Conservation (phyloP, 306 rosid species). For the Gastrolobium bilobum region DNA sequence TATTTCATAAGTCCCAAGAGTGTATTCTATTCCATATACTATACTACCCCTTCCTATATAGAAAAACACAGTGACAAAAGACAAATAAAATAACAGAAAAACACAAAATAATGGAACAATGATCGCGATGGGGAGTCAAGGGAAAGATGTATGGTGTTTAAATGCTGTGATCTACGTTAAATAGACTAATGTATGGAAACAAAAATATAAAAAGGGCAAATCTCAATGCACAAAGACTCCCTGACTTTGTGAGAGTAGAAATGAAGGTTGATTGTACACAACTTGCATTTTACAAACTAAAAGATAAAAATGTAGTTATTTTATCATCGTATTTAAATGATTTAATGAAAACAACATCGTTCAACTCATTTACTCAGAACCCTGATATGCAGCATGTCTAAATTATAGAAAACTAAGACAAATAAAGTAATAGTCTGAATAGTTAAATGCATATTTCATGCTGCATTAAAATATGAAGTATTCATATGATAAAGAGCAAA, state of each 20-base stretch:
- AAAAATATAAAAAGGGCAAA: no score
- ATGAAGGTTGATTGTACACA: no score
- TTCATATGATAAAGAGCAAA: neutral
- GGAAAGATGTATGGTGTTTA: conserved; percentile 4
- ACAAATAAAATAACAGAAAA: neutral
- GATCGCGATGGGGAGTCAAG: conserved; percentile 5
- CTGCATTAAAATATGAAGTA: neutral
- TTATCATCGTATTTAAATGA: neutral
- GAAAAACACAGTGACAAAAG: neutral
- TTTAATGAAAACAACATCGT: neutral
- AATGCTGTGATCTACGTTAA: neutral
- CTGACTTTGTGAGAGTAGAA: no score
- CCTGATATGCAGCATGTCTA: neutral
- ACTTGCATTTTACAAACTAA: neutral
- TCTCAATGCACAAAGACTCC: no score
- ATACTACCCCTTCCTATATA: neutral
- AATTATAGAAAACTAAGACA: neutral
- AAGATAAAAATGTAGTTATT: neutral
- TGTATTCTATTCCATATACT: conserved; percentile 3
- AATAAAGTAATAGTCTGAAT: neutral
- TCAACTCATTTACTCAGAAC: neutral
- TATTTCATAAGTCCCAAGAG: neutral
- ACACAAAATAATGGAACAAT: neutral
- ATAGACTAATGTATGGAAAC: neutral
- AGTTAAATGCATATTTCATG: neutral